Conservation (phyloP, 2,329 filamentous ascomycete species). For the Gaeumannomyces sp. region DNA sequence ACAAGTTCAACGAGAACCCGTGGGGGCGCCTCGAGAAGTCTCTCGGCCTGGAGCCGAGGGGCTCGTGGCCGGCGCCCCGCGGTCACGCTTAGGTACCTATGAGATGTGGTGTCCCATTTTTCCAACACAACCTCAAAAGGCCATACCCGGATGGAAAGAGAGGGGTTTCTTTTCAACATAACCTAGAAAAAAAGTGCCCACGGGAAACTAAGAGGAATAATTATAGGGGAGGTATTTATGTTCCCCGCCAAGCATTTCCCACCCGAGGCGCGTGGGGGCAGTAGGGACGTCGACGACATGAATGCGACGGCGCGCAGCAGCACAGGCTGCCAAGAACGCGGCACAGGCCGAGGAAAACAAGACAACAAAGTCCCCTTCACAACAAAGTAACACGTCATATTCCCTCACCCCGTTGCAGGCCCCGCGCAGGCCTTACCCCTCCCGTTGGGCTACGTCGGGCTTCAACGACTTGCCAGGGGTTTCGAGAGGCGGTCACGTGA, state of each 20-base stretch:
- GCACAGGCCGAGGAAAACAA: not conserved
- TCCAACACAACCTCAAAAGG: too few relatives aligned
- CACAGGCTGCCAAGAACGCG: not conserved
- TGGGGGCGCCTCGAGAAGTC: slow-evolving; percentile 55
- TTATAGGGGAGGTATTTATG: not conserved
- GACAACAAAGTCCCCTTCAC: not conserved
- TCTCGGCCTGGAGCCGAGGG: slow-evolving; percentile 35
- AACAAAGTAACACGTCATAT: not conserved
- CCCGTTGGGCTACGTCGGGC: not conserved
- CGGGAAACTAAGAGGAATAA: not conserved
- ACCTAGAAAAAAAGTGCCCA: too few relatives aligned
- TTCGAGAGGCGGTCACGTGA: not conserved
- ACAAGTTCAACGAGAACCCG: slow-evolving; percentile 64
- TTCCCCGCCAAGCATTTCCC: not conserved
- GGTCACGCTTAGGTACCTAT: too few relatives aligned
- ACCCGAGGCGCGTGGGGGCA: too few relatives aligned
- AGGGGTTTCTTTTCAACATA: too few relatives aligned
- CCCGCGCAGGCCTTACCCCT: not conserved
- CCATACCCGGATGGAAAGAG: not conserved
- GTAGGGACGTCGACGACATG: not conserved
- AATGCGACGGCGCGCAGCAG: not conserved
- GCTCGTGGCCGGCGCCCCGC: slow-evolving; percentile 35
- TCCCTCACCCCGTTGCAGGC: not conserved
- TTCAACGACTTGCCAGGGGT: not conserved
- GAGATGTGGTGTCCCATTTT: too few relatives aligned